Percentiles rank a stretch among this genome's conserved stretches.
Evolutionary conservation across 345 rosid genomes (phyloP).

Genomic region (Populus euphratica): DNA sequence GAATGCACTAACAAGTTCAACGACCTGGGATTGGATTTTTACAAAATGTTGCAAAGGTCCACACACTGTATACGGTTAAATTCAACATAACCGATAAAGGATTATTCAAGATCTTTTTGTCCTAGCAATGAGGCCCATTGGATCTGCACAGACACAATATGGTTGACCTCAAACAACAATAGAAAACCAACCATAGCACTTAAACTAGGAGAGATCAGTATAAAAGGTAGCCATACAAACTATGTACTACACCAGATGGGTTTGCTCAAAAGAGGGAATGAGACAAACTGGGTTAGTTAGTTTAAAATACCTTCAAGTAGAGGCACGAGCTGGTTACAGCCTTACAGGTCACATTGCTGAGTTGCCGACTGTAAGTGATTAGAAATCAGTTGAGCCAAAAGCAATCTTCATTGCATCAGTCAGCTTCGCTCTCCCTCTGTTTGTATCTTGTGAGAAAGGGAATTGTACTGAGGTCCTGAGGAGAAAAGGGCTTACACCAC

Average conservation of each 20-base stretch:
- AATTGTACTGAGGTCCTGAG: not conserved
- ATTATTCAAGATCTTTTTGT: not conserved
- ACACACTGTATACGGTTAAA: not conserved
- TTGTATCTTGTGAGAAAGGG: not conserved
- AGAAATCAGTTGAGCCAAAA: not conserved
- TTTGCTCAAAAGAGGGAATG: not conserved
- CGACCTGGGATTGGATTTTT: not conserved
- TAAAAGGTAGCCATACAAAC: not conserved
- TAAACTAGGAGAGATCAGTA: not conserved
- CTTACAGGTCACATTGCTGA: not conserved
- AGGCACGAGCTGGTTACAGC: not conserved
- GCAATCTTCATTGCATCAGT: not conserved
- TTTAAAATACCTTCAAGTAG: not conserved
- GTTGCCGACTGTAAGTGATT: not conserved
- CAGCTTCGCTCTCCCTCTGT: not conserved
- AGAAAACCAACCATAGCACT: too few species aligned
- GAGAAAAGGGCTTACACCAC: slow-evolving; percentile 59
- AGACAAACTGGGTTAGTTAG: not conserved
- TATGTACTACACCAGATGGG: not conserved
- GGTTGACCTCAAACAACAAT: too few species aligned
- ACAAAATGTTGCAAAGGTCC: not conserved
- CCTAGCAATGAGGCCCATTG: not conserved
- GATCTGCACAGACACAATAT: not conserved
- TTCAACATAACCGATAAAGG: not conserved
- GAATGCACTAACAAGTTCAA: not conserved